A percentile compares a stretch with the other conserved stretches of the same genome.
Conservation (phyloP, 805 yeast genomes). For the Yueomyces sp. region DNA sequence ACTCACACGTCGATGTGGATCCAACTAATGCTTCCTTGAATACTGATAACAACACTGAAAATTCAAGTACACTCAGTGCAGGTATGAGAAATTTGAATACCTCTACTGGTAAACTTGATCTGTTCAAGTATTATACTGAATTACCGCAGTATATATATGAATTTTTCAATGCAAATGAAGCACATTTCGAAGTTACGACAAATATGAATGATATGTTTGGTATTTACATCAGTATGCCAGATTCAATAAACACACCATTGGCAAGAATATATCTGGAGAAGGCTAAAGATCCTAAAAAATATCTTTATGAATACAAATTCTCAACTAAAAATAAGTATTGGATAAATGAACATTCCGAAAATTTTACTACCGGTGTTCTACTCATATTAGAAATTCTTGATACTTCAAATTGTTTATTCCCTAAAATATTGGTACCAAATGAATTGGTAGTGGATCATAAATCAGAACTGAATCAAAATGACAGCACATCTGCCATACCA, state of each 20-base stretch:
- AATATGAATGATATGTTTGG: conserved; percentile 21
- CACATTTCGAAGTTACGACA: conserved; percentile 10
- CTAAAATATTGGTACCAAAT: conserved; percentile 12
- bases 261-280: conserved; percentile 16
- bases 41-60: conserved; percentile 1
- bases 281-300: conserved; percentile 11
- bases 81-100: not conserved
- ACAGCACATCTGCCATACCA: not conserved
- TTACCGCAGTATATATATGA: conserved; percentile 11
- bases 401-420: conserved; percentile 7
- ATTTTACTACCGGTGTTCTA: conserved; percentile 14
- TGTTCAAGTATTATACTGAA: conserved; percentile 23
- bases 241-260: conserved; percentile 2
- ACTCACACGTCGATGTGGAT: conserved; percentile 20
- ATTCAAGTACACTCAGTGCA: conserved; percentile 1
- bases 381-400: conserved; percentile 14
- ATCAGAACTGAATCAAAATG: not conserved
- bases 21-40: conserved; percentile 2
- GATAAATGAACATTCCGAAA: conserved; percentile 19
- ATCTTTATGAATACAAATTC: conserved; percentile 18
- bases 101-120: conserved; percentile 14
- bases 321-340: conserved; percentile 11
- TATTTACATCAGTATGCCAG: conserved; percentile 11
- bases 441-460: conserved; percentile 9
- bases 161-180: conserved; percentile 8